Evolutionary conservation across 345 rosid species (phyloP), one percentile per base, ranked within the genome.

Genomic region (Anacardium occidentale): DNA sequence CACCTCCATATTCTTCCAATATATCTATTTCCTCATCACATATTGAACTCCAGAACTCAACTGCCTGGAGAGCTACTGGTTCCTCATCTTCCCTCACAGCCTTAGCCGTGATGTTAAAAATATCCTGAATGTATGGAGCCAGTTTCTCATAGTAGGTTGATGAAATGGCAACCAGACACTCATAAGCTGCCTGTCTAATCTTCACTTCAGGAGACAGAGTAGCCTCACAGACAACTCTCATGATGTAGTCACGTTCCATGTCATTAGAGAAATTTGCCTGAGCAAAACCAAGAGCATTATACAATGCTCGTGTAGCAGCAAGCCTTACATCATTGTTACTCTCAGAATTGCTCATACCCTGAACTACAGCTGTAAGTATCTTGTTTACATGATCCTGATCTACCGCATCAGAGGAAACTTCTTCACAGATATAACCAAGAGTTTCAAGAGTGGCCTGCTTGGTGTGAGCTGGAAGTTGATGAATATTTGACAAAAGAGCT

Each of bases 361-460:
- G 92, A 75, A 88, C 92, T 62, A 88, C 90, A 67, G 88, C 88
- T 3, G 90, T 88, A 71, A 90, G 90, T 59, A 88, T 90, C 78
- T 82, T 90, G 77, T 90, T 90, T 75, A 90, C 92, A 55, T 90
- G 91, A 74, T 89, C 94, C 80, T 89, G 94, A 14, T 89, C 94
- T 0, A 89, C 87, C 32, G 76, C 88, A 52, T 89, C 91, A 62
- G 91, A 89, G 8, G 94, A 87, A 37, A 89, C 88, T 86, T 89
- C 94, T 74, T 89, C 94, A 57, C 94, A 89, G 5, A 89, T 71
- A 74, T 89, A 89, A 50, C 94, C 94, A 77, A 89, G 94, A 72
- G 94, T 87, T 80, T 89, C 94, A 55, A 89, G 75, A 61, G 91
- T 89, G 18, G 94, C 91, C 74, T 89, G 91, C 84, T 87, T 89